Evolutionary conservation across 169 alveolate species (phyloP).

Genomic region (Plasmodium reichenowi): DNA sequence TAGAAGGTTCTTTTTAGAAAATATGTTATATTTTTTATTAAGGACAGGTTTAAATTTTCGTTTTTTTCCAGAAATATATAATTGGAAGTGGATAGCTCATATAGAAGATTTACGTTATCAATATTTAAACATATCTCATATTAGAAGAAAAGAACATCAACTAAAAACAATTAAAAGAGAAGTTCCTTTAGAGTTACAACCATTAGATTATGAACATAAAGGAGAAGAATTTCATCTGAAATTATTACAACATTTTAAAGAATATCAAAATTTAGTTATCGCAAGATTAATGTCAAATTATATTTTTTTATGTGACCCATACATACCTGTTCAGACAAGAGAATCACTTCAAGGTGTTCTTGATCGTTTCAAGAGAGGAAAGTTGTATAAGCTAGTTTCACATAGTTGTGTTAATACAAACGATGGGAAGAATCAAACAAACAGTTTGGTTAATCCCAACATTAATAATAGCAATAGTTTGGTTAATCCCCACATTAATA

Average conservation of each 20-base stretch:
- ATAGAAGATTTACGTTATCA: slow-evolving; percentile 86
- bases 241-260: slow-evolving; percentile 76
- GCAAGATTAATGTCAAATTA: slow-evolving; percentile 81
- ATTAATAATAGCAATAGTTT: background rate
- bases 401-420: no score
- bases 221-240: slow-evolving; percentile 83
- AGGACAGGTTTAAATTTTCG: slow-evolving; percentile 90
- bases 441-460: no score
- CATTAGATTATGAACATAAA: slow-evolving; percentile 80
- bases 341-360: slow-evolving; percentile 23
- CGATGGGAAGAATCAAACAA: no score
- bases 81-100: slow-evolving; percentile 90
- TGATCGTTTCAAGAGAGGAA: slow-evolving; percentile 6
- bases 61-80: slow-evolving; percentile 89
- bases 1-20: slow-evolving; percentile 88
- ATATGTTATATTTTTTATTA: slow-evolving; percentile 87
- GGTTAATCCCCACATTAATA: no score
- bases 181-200: slow-evolving; percentile 82
- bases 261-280: slow-evolving; percentile 77
- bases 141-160: slow-evolving; percentile 78
- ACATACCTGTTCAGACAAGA: slow-evolving; percentile 79
- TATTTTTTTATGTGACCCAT: slow-evolving; percentile 83
- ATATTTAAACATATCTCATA: slow-evolving; percentile 82
- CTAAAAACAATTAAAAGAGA: slow-evolving; percentile 75
- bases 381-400: slow-evolving; percentile 13